Conservation (phyloP, 148 eudicot species). For the Rhododendron kiyosumense region DNA sequence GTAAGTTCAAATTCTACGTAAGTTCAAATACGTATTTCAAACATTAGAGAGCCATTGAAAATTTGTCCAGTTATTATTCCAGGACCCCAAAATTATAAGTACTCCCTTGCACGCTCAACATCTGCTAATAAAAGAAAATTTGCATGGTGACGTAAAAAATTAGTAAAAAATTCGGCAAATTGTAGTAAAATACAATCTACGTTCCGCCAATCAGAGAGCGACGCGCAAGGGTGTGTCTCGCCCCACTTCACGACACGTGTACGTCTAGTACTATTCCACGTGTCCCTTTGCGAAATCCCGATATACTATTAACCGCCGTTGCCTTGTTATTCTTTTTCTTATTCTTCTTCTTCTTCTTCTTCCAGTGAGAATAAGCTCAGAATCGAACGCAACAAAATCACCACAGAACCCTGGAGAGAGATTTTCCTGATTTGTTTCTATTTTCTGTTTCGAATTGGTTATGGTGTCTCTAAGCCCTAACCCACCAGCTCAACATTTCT, state of each 20-base stretch:
- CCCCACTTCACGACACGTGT: neutral
- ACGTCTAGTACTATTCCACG: neutral
- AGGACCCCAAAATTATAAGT: too few species aligned
- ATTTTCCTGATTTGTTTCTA: too few species aligned
- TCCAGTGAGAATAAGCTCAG: neutral
- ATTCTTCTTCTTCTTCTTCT: neutral
- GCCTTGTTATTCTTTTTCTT: neutral
- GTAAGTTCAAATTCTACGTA: too few species aligned
- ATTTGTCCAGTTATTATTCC: too few species aligned
- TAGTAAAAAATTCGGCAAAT: too few species aligned
- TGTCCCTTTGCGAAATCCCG: neutral
- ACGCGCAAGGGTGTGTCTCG: neutral
- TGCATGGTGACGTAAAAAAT: too few species aligned
- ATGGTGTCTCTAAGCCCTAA: conserved; percentile 36
- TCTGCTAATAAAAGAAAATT: too few species aligned
- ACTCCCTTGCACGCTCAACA: too few species aligned
- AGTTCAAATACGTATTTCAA: too few species aligned
- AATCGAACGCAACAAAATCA: neutral
- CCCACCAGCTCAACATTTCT: conserved; percentile 23
- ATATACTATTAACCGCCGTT: neutral
- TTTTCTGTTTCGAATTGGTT: neutral
- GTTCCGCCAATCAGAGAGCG: neutral
- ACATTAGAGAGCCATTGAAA: too few species aligned
- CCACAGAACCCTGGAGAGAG: neutral
- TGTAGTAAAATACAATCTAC: neutral